phyloP scores from a whole-genome alignment of 75 land plant genomes.

The Adiantum capillusveneris region DNA sequence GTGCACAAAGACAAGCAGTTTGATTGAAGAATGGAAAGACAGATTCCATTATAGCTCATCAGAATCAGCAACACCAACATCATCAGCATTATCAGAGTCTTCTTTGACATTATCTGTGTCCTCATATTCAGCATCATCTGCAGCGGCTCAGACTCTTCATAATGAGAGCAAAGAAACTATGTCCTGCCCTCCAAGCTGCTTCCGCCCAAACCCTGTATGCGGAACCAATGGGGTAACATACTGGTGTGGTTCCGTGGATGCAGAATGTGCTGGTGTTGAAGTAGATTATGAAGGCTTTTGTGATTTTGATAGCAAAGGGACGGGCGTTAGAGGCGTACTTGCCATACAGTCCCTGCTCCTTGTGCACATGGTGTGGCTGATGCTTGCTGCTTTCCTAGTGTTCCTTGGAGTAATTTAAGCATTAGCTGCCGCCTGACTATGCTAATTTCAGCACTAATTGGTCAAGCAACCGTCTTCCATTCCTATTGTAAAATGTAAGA shows the following conservation, averaged over 20 bases:
- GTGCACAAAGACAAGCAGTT: too few relatives aligned
- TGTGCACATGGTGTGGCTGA: slow-evolving; percentile 72
- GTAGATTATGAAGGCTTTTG: slow-evolving; percentile 56
- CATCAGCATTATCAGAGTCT: too few relatives aligned
- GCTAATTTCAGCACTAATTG: too few relatives aligned
- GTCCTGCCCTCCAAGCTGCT: slow-evolving; percentile 61
- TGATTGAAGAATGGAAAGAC: too few relatives aligned
- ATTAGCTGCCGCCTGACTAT: too few relatives aligned
- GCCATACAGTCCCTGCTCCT: slow-evolving; percentile 65
- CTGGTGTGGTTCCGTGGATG: slow-evolving; percentile 79
- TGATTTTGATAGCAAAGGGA: slow-evolving; percentile 16
- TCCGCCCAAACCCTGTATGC: slow-evolving; percentile 68
- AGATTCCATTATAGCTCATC: too few relatives aligned
- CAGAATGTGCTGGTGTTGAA: slow-evolving; percentile 41
- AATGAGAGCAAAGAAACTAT: neutral
- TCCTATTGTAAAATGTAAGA: too few relatives aligned
- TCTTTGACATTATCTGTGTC: too few relatives aligned
- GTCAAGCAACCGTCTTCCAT: too few relatives aligned
- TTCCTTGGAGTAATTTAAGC: slow-evolving; percentile 28
- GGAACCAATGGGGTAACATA: slow-evolving; percentile 66
- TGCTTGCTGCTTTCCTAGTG: slow-evolving; percentile 49
- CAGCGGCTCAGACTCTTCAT: too few relatives aligned
- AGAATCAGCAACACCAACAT: too few relatives aligned
- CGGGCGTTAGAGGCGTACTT: slow-evolving; percentile 28
- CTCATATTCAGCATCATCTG: too few relatives aligned